phyloP scores from a whole-genome alignment of 805 yeast species.

The Lipomyces japonicus region DNA sequence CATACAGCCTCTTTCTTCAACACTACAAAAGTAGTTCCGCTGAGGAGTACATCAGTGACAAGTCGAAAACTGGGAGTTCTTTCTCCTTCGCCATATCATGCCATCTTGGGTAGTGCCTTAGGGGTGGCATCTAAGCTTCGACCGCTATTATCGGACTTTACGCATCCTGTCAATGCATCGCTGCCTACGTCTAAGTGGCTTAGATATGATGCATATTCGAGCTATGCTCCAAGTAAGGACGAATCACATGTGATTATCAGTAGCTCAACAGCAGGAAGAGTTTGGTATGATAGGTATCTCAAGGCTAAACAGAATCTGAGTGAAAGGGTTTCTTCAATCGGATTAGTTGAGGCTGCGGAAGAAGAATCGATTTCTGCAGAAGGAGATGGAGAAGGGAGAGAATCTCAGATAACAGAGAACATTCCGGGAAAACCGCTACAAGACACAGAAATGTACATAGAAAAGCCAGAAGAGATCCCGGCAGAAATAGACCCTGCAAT shows the following conservation, averaged over 20 bases:
- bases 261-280: constrained; percentile 35
- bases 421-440: not conserved
- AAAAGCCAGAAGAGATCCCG: constrained; percentile 18
- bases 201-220: constrained; percentile 46
- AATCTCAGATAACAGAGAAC: not conserved
- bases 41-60: constrained; percentile 17
- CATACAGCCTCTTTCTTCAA: constrained; percentile 47
- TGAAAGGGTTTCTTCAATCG: not conserved
- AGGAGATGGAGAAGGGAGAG: constrained; percentile 1
- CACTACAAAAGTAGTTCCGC: constrained; percentile 65
- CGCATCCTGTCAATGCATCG: constrained; percentile 41
- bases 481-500: constrained; percentile 21
- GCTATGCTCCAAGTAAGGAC: constrained; percentile 66
- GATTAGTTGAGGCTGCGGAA: constrained; percentile 1
- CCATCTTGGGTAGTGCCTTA: constrained; percentile 13
- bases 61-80: constrained; percentile 20
- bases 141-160: constrained; percentile 21
- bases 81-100: constrained; percentile 18
- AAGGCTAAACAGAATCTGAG: constrained; percentile 43
- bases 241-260: constrained; percentile 55
- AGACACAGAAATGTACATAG: constrained; percentile 9
- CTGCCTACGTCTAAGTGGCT: constrained; percentile 67
- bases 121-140: constrained; percentile 15
- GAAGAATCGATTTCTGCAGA: not conserved
- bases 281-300: constrained; percentile 44